Evolutionary conservation across 1,284 basidiomycete genomes (phyloP).

Genomic region (Agaricales sp.): DNA sequence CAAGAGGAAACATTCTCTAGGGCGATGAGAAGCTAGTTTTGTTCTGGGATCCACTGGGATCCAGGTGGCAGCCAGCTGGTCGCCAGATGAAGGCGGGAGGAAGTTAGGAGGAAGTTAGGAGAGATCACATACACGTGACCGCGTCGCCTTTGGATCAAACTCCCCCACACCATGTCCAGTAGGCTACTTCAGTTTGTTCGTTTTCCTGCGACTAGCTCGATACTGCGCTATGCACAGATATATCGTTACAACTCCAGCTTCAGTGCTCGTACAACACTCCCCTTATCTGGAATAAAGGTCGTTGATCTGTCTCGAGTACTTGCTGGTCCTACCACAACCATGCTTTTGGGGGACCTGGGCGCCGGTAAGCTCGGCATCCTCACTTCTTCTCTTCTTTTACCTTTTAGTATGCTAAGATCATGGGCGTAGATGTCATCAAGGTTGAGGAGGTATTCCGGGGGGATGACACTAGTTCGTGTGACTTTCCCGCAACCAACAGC

Average conservation of each 20-base stretch:
- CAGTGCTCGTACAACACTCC: constrained; percentile 32
- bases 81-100: too few species aligned
- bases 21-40: too few species aligned
- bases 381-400: background rate
- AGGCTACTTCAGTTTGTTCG: background rate
- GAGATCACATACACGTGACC: too few species aligned
- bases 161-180: too few species aligned
- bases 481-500: constrained; percentile 5
- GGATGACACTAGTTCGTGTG: constrained; percentile 76
- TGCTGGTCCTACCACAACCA: constrained; percentile 84
- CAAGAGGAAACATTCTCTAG: too few species aligned
- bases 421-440: constrained; percentile 64
- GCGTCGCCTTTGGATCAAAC: too few species aligned
- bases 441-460: constrained; percentile 74
- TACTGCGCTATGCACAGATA: background rate
- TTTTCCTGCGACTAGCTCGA: background rate
- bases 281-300: constrained; percentile 70
- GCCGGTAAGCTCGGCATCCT: constrained; percentile 32
- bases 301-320: constrained; percentile 84
- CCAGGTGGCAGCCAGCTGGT: too few species aligned
- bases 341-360: constrained; percentile 81
- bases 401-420: background rate
- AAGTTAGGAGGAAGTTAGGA: too few species aligned
- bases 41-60: too few species aligned
- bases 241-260: background rate